Base-by-base conservation (phyloP, 257 asterid genomes). In the Cinchona pubescens region DNA sequence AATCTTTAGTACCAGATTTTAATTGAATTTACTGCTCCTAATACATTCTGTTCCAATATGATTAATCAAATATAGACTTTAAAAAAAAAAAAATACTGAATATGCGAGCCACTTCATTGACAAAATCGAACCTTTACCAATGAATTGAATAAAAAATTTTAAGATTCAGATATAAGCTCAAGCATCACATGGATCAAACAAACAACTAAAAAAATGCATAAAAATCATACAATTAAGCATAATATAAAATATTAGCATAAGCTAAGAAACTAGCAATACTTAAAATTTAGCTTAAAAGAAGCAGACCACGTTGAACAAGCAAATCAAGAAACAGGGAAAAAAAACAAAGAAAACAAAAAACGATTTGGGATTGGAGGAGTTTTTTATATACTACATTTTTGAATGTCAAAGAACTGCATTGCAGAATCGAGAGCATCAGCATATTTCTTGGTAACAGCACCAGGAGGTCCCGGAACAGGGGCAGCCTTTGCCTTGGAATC, bases 381-480 rank as follows among this genome's bases (percentile, higher is more conserved):
- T 30, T n/a, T 45, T 43, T n/a, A 29, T 35, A 23, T 86, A 94
- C 98, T 86, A 94, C 98, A 84, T 87, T 90, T 94, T 69, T 91
- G 98, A 0, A 92, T 61, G n/a, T 92, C 95, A 48, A 94, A 89
- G 80, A 92, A 94, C 86, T 92, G 91, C 92, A 89, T 79, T 62
- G 98, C 94, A 55, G 82, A 65, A 58, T 80, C 78, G 42, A 94
- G 89, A 64, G 98, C 97, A 30, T 89, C 88, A 0, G 82, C 87
- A 46, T 92, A 94, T 74, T 88, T 86, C 89, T 85, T 83, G 23
- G 84, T 67, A 42, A 86, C 73, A 35, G 82, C 72, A 9, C 85
- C 86, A 2, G 96, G 85, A 38, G 92, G 83, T 0, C 97, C 97
- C 11, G 98, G 97, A 60, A 91, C 93, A 73, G 97, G 96, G 60